Evolutionary conservation across 257 asterid genomes (phyloP).

Genomic region (Handroanthus guayacan): DNA sequence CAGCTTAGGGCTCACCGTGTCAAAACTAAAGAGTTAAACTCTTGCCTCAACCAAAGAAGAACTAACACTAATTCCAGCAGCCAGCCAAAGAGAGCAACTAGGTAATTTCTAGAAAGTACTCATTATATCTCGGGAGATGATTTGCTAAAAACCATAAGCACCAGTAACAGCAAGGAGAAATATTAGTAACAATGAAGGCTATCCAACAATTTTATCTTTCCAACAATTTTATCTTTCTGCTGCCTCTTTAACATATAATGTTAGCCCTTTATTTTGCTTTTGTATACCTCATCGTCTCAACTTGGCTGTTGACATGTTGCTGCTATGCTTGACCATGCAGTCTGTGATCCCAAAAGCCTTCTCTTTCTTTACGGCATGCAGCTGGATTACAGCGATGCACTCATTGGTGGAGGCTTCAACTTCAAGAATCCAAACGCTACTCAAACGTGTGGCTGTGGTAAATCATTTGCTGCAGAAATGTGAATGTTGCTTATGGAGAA

Average conservation of each 20-base stretch:
- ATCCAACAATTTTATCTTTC: too few relatives aligned
- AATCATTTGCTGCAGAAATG: conserved; percentile 87
- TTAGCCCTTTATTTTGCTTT: neutral
- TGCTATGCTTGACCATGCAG: conserved; percentile 51
- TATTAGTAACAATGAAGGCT: too few relatives aligned
- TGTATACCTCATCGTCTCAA: neutral
- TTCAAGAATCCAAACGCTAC: conserved; percentile 95
- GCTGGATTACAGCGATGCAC: conserved; percentile 91
- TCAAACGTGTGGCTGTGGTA: conserved; percentile 94
- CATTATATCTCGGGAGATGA: too few relatives aligned
- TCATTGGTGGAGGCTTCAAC: conserved; percentile 94
- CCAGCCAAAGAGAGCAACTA: too few relatives aligned
- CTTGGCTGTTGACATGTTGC: conserved; percentile 14
- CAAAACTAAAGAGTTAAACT: too few relatives aligned
- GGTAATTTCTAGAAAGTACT: too few relatives aligned
- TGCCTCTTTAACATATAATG: neutral
- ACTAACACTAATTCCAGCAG: too few relatives aligned
- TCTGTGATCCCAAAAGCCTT: conserved; percentile 95
- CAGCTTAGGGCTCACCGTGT: too few relatives aligned
- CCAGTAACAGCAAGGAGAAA: too few relatives aligned
- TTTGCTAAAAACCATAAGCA: too few relatives aligned
- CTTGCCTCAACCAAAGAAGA: too few relatives aligned
- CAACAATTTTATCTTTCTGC: too few relatives aligned
- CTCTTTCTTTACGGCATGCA: conserved; percentile 88
- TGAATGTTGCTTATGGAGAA: conserved; percentile 37